phyloP scores from a whole-genome alignment of 345 rosid species.

The Bruguiera sexangula region DNA sequence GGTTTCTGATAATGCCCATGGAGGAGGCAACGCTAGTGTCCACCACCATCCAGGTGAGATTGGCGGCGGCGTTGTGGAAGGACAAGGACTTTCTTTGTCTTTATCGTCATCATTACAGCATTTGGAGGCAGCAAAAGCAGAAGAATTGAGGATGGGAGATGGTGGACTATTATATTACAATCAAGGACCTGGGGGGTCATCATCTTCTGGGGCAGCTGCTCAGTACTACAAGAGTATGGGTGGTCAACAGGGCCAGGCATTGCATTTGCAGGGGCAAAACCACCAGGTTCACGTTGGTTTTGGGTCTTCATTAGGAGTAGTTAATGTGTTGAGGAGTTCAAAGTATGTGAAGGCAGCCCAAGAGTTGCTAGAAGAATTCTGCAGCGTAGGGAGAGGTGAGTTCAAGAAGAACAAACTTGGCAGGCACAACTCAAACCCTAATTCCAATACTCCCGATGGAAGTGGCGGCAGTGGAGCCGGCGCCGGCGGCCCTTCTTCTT shows the following conservation, averaged over 20 bases:
- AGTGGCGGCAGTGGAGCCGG: slow-evolving; percentile 24
- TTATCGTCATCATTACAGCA: slow-evolving; percentile 75
- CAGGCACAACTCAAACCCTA: slow-evolving; percentile 62
- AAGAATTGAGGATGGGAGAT: slow-evolving; percentile 65
- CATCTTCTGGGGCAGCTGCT: slow-evolving; percentile 28
- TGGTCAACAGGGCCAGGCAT: slow-evolving; percentile 25
- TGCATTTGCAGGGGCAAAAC: slow-evolving; percentile 42
- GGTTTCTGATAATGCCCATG: slow-evolving; percentile 48
- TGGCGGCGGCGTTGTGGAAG: slow-evolving; percentile 54
- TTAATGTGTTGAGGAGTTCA: slow-evolving; percentile 69
- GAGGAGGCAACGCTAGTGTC: slow-evolving; percentile 29
- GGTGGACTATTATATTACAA: slow-evolving; percentile 46
- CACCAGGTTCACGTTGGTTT: slow-evolving; percentile 48
- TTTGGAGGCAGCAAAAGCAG: slow-evolving; percentile 76
- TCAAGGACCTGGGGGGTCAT: slow-evolving; percentile 35
- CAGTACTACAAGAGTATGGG: slow-evolving; percentile 47
- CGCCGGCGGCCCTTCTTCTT: slow-evolving; percentile 43
- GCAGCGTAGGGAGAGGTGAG: slow-evolving; percentile 84
- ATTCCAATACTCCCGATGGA: slow-evolving; percentile 35
- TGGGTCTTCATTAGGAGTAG: slow-evolving; percentile 55
- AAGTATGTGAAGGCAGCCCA: slow-evolving; percentile 73
- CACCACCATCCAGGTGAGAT: slow-evolving; percentile 44
- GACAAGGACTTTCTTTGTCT: slow-evolving; percentile 86
- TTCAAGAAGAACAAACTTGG: slow-evolving; percentile 58
- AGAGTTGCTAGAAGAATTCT: slow-evolving; percentile 87